Evolutionary conservation across 228 moss, liverwort and hornwort genomes (phyloP).

Genomic region (Sphagnum magellanicum): DNA sequence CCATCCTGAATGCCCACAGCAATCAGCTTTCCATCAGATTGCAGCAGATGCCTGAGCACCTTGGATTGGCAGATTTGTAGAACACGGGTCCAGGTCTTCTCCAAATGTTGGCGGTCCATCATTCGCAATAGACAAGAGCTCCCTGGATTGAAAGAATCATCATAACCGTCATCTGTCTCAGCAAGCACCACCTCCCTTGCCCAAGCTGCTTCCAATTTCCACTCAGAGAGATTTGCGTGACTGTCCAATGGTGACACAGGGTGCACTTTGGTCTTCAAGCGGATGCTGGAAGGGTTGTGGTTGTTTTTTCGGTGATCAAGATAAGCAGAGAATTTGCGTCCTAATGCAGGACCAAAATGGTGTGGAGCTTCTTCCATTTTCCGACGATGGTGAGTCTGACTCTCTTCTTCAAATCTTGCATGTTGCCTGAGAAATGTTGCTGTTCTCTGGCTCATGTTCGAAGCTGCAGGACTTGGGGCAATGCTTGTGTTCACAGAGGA

Average conservation of each 20-base stretch:
- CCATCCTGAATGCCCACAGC: constrained; percentile 17
- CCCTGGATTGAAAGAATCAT: background rate
- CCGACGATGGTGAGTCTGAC: background rate
- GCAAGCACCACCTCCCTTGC: background rate
- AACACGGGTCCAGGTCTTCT: constrained; percentile 66
- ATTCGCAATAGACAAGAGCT: constrained; percentile 7
- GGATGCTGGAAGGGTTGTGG: constrained; percentile 12
- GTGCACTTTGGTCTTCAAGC: constrained; percentile 46
- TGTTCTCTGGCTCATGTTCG: constrained; percentile 55
- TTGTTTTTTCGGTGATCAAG: constrained; percentile 7
- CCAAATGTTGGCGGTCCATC: constrained; percentile 44
- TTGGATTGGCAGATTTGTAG: constrained; percentile 51
- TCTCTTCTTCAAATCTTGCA: constrained; percentile 1
- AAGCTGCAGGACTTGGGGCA: constrained; percentile 24
- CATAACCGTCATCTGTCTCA: background rate
- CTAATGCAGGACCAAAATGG: constrained; percentile 29
- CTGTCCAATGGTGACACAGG: constrained; percentile 21
- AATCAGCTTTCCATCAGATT: constrained; percentile 61
- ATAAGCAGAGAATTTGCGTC: constrained; percentile 4
- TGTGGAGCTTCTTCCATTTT: constrained; percentile 4
- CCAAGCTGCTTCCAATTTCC: constrained; percentile 8
- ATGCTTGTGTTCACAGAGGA: constrained; percentile 45
- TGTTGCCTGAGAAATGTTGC: constrained; percentile 20
- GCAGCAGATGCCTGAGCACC: constrained; percentile 57
- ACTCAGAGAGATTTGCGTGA: constrained; percentile 2